phyloP scores from a whole-genome alignment of 352 stramenopile species.

The Phytophthora pini region DNA sequence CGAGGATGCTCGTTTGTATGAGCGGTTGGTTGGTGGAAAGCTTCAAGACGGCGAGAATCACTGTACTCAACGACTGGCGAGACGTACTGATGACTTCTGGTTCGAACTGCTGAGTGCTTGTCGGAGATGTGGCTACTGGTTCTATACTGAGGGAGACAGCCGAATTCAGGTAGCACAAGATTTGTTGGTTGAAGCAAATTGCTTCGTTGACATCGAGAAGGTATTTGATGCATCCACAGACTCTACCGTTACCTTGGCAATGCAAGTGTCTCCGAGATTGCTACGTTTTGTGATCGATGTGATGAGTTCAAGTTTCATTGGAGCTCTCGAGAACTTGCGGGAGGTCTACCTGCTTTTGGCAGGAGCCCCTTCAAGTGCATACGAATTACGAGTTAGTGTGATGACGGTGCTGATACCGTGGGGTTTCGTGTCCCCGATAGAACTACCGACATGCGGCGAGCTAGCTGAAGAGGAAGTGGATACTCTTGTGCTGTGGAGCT shows the following conservation, averaged over 20 bases:
- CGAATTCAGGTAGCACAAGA: conserved; percentile 54
- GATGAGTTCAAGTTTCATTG: conserved; percentile 59
- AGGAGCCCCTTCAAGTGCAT: background rate
- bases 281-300: conserved; percentile 63
- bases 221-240: conserved; percentile 5
- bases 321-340: conserved; percentile 53
- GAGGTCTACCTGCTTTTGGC: conserved; percentile 28
- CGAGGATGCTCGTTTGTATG: conserved; percentile 2
- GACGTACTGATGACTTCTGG: conserved; percentile 38
- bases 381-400: conserved; percentile 29
- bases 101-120: conserved; percentile 39
- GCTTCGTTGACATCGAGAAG: conserved; percentile 38
- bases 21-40: background rate
- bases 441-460: conserved; percentile 51
- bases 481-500: conserved; percentile 46
- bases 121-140: conserved; percentile 52
- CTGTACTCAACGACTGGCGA: background rate
- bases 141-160: conserved; percentile 29
- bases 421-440: conserved; percentile 36
- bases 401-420: conserved; percentile 46
- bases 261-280: conserved; percentile 34
- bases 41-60: conserved; percentile 2
- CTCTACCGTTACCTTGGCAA: background rate
- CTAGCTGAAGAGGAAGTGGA: conserved; percentile 55
- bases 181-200: conserved; percentile 37